Conservation (phyloP, 371 early-diverging fungal species). For the Haplosporangium sp. region DNA sequence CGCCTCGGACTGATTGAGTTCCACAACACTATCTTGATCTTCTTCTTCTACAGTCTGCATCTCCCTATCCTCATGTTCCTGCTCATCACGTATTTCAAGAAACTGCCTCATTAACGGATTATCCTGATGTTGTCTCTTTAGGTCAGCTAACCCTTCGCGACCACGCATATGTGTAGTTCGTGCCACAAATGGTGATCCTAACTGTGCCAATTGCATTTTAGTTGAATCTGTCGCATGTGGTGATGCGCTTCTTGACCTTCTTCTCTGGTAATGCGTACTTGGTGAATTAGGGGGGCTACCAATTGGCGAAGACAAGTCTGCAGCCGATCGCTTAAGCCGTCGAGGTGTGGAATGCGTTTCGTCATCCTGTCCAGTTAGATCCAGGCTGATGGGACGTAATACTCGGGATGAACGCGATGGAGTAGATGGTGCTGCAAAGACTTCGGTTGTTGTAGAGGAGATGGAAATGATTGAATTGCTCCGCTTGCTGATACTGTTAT, state of each 20-base stretch:
- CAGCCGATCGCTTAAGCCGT: slow-evolving; percentile 24
- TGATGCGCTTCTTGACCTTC: slow-evolving; percentile 19
- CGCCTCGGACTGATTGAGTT: slow-evolving; percentile 27
- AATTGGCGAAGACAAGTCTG: slow-evolving; percentile 20
- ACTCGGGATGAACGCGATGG: slow-evolving; percentile 15
- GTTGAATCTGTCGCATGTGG: neutral
- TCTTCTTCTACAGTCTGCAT: neutral
- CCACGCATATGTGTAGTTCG: neutral
- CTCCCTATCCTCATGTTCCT: slow-evolving; percentile 9
- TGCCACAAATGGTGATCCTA: slow-evolving; percentile 22
- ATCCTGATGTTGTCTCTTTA: slow-evolving; percentile 1
- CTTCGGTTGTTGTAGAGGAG: slow-evolving; percentile 23
- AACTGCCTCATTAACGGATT: slow-evolving; percentile 32
- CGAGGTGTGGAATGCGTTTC: slow-evolving; percentile 18
- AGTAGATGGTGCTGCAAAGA: slow-evolving; percentile 10
- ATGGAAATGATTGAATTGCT: slow-evolving; percentile 36
- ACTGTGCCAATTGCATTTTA: neutral
- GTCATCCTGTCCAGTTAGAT: slow-evolving; percentile 30
- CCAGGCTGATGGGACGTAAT: slow-evolving; percentile 12
- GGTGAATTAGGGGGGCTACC: slow-evolving; percentile 27
- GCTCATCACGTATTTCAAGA: slow-evolving; percentile 7
- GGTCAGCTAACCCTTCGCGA: neutral
- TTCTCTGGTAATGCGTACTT: neutral
- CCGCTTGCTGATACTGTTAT: slow-evolving; percentile 9
- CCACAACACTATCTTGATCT: slow-evolving; percentile 27